phyloP scores from a whole-genome alignment of 495 filamentous ascomycete genomes.

The Aspergillus nanangensis region DNA sequence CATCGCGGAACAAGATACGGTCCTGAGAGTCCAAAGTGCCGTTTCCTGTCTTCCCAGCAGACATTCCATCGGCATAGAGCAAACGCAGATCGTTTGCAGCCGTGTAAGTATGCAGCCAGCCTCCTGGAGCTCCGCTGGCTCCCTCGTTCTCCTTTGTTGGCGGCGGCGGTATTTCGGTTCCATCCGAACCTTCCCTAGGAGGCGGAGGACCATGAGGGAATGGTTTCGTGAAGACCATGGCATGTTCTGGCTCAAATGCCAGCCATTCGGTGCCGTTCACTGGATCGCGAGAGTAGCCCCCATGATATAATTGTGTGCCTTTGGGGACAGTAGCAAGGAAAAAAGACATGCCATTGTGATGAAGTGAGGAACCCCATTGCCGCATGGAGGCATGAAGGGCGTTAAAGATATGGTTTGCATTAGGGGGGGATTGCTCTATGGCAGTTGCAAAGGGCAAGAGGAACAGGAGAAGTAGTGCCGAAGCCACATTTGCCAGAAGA shows the following conservation, averaged over 20 bases:
- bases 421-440: conserved; percentile 13
- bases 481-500: not conserved
- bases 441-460: conserved; percentile 1
- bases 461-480: conserved; percentile 1
- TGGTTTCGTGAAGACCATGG: conserved; percentile 46
- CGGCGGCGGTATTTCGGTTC: not conserved
- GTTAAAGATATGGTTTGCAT: conserved; percentile 64
- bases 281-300: conserved; percentile 30
- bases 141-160: not conserved
- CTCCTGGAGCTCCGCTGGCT: conserved; percentile 15
- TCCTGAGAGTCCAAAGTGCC: conserved; percentile 59
- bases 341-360: conserved; percentile 68
- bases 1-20: conserved; percentile 34
- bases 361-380: conserved; percentile 63
- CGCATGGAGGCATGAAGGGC: conserved; percentile 62
- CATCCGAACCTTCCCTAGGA: not conserved
- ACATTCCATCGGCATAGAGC: conserved; percentile 58
- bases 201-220: conserved; percentile 9
- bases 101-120: conserved; percentile 51
- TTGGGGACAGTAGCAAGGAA: conserved; percentile 54
- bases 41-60: conserved; percentile 49
- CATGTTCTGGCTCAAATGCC: conserved; percentile 67
- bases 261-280: conserved; percentile 59
- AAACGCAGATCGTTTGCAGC: conserved; percentile 45
- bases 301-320: conserved; percentile 61